These are phyloP conservation scores for Amyloporia xantha DNA, from an alignment of 768 basidiomycete genomes.

Conservation along the genomic window DNA sequence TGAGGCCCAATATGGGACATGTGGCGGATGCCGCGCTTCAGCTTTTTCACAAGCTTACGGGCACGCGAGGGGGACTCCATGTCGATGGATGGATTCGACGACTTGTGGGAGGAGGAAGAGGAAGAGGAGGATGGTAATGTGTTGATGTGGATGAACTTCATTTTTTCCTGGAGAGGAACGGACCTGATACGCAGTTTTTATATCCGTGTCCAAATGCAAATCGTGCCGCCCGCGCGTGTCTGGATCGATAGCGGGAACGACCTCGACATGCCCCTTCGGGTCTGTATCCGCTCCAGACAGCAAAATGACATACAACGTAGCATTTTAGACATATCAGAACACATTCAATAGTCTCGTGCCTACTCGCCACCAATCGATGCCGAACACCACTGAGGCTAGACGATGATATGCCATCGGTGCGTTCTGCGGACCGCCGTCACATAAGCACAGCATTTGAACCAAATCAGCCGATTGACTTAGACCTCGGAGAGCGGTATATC, in stretches of 20 bases:
- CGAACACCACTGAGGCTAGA: no score
- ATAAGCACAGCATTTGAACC: no score
- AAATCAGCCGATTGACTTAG: no score
- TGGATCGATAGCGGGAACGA: background rate
- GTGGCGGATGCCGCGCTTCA: constrained; percentile 16
- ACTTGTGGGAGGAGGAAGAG: constrained; percentile 10
- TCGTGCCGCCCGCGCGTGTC: background rate
- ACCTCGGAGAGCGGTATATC: no score
- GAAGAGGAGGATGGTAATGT: constrained; percentile 1
- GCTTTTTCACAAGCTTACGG: constrained; percentile 15
- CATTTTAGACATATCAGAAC: no score
- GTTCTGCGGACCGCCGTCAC: no score
- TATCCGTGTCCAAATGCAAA: background rate
- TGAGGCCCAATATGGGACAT: constrained; percentile 13
- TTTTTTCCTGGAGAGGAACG: background rate
- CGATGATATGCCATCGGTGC: no score
- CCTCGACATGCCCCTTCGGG: background rate
- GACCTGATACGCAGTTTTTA: background rate
- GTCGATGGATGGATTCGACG: background rate
- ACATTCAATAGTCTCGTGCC: no score
- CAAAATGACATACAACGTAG: background rate
- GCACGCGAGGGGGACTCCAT: background rate
- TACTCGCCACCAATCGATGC: no score
- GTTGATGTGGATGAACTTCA: background rate
- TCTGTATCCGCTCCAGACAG: background rate